Percentiles rank a stretch among this genome's conserved stretches.
Evolutionary conservation across 2,329 filamentous ascomycete species (phyloP).

Genomic region (Botrytis pseudocinerea): DNA sequence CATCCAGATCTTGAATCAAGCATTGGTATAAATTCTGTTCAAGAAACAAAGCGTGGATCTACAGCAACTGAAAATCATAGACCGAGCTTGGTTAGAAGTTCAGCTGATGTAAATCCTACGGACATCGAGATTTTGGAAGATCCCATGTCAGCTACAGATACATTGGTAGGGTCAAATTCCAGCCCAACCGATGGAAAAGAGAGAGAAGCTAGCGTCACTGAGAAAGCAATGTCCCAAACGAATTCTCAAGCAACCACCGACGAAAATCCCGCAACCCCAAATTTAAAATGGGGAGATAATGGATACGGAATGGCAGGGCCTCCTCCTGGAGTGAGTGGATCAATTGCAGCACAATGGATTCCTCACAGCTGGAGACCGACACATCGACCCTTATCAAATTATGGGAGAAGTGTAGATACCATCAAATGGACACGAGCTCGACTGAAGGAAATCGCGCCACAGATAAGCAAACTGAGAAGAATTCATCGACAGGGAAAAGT

Average conservation of each 20-base stretch:
- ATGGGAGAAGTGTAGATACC: slow-evolving; percentile 42
- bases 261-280: neutral
- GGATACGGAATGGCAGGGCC: slow-evolving; percentile 31
- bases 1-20: slow-evolving; percentile 41
- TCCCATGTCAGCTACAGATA: slow-evolving; percentile 2
- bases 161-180: neutral
- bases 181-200: neutral
- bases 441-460: slow-evolving; percentile 38
- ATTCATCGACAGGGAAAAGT: slow-evolving; percentile 49
- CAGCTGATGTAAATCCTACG: neutral
- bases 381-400: slow-evolving; percentile 43
- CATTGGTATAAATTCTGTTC: slow-evolving; percentile 20
- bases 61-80: neutral
- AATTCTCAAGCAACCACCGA: neutral
- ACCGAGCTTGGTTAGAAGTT: neutral
- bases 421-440: slow-evolving; percentile 43
- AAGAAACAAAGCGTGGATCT: neutral
- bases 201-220: slow-evolving; percentile 23
- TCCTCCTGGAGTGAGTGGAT: slow-evolving; percentile 41
- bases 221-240: slow-evolving; percentile 4
- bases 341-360: slow-evolving; percentile 43
- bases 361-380: slow-evolving; percentile 37
- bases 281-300: slow-evolving; percentile 23
- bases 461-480: slow-evolving; percentile 40
- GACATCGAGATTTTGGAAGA: neutral